A percentile compares a stretch with the other conserved stretches of the same genome.
These are phyloP conservation scores for Heliamphora exappendiculata DNA, from an alignment of 148 eudicot species.

Conservation along the genomic window DNA sequence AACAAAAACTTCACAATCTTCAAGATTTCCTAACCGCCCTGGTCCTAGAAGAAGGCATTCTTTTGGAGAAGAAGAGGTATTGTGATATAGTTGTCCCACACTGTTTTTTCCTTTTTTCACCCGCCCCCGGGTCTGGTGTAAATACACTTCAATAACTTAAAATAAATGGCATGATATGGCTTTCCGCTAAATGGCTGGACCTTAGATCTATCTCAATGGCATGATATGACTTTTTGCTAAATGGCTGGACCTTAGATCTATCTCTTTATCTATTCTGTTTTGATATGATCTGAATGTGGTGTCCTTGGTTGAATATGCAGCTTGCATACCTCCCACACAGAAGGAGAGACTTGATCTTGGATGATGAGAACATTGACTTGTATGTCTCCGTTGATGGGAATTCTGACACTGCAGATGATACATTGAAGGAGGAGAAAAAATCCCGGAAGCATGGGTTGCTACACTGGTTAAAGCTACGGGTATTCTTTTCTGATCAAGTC, in stretches of 20 bases:
- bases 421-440: slow-evolving; percentile 71
- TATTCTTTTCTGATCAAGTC: too few relatives aligned
- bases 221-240: too few relatives aligned
- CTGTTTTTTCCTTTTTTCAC: neutral
- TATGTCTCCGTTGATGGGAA: slow-evolving; percentile 64
- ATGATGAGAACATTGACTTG: slow-evolving; percentile 78
- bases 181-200: neutral
- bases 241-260: neutral
- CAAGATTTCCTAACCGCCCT: slow-evolving; percentile 64
- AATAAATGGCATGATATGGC: neutral
- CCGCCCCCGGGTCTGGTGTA: too few relatives aligned
- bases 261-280: neutral
- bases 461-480: slow-evolving; percentile 87
- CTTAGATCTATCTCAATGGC: neutral
- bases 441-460: slow-evolving; percentile 76
- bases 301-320: slow-evolving; percentile 30
- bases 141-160: neutral
- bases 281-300: neutral
- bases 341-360: slow-evolving; percentile 79
- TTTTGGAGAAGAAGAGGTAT: slow-evolving; percentile 98
- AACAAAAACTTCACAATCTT: slow-evolving; percentile 71
- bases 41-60: slow-evolving; percentile 90
- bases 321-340: slow-evolving; percentile 95
- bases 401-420: slow-evolving; percentile 54
- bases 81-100: neutral